These are phyloP conservation scores for Candida sphagnicola DNA, from an alignment of 805 yeast species.

Conservation along the genomic window DNA sequence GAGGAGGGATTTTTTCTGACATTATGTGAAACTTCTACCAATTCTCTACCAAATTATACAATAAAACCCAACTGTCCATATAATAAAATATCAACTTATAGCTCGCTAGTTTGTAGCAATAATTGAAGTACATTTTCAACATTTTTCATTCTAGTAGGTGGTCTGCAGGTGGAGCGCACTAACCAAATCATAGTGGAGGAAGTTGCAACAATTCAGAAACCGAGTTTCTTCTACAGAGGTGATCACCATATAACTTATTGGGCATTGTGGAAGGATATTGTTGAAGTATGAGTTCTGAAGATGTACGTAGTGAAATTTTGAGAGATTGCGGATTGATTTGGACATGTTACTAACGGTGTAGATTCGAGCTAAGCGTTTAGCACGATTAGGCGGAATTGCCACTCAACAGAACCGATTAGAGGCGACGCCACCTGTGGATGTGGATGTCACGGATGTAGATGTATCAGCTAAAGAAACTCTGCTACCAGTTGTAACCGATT, in stretches of 20 bases:
- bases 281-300: slow-evolving; percentile 11
- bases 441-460: too few species aligned
- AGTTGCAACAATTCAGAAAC: background rate
- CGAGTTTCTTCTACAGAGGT: background rate
- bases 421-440: background rate
- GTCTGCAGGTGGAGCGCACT: background rate
- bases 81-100: background rate
- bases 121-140: background rate
- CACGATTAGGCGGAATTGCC: slow-evolving; percentile 28
- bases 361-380: slow-evolving; percentile 53
- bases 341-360: slow-evolving; percentile 10
- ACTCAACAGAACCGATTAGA: background rate
- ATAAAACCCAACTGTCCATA: background rate
- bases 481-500: background rate
- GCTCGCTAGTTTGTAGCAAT: background rate
- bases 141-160: background rate
- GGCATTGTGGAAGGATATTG: background rate
- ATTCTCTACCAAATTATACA: background rate
- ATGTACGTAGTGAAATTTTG: slow-evolving; percentile 10
- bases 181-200: background rate
- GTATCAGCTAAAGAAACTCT: background rate
- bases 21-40: slow-evolving; percentile 1
- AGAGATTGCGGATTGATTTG: background rate
- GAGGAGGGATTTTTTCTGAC: slow-evolving; percentile 13
- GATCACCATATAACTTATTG: background rate